phyloP scores from a whole-genome alignment of 2,329 filamentous ascomycete genomes.

The Sclerotinia borealis region DNA sequence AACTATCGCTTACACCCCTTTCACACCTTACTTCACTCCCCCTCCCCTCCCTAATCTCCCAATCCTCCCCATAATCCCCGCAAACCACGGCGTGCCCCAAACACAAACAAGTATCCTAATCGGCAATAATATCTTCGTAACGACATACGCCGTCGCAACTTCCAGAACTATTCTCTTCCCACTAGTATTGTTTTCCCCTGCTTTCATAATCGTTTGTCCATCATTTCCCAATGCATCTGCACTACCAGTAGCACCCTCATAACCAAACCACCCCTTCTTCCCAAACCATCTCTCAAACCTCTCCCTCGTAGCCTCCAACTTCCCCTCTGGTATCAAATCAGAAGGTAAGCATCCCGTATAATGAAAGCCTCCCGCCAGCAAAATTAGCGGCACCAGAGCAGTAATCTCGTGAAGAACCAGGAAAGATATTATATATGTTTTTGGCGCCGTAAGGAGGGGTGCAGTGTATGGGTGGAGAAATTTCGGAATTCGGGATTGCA shows the following conservation, averaged over 20 bases:
- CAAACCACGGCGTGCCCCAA: constrained; percentile 92
- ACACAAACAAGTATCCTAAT: constrained; percentile 70
- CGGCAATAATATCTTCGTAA: constrained; percentile 81
- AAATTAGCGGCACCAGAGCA: constrained; percentile 72
- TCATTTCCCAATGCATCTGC: constrained; percentile 13
- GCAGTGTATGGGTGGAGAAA: constrained; percentile 64
- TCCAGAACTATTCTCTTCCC: constrained; percentile 45
- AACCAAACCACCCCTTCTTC: constrained; percentile 75
- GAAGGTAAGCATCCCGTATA: constrained; percentile 67
- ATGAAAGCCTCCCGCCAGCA: constrained; percentile 72
- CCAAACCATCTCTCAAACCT: constrained; percentile 73
- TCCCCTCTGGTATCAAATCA: constrained; percentile 12
- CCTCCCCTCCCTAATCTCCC: constrained; percentile 28
- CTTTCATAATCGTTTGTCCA: constrained; percentile 30
- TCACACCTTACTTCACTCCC: neutral
- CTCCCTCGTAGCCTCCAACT: constrained; percentile 43
- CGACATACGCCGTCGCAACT: constrained; percentile 82
- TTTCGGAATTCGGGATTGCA: constrained; percentile 39
- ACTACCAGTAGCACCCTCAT: constrained; percentile 31
- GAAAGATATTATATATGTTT: constrained; percentile 80
- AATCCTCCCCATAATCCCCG: constrained; percentile 52
- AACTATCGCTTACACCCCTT: neutral
- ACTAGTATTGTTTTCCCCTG: constrained; percentile 26
- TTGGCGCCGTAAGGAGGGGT: constrained; percentile 67
- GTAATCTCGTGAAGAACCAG: constrained; percentile 88